phyloP scores from a whole-genome alignment of 805 yeast species.

The Hyphopichia homilentoma region DNA sequence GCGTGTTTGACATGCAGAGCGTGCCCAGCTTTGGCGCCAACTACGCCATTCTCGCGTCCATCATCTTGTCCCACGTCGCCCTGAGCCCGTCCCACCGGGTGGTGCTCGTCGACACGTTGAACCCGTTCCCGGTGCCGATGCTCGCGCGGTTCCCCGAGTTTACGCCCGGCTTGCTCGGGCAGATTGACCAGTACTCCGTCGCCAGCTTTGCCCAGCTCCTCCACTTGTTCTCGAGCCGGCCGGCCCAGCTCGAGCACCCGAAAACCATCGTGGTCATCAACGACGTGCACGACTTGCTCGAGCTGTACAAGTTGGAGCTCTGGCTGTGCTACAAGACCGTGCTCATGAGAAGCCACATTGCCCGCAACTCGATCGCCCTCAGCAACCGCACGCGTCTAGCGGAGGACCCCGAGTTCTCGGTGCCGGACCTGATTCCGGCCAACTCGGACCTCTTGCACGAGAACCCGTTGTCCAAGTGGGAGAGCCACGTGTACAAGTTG shows the following conservation, averaged over 20 bases:
- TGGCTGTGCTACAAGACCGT: slow-evolving; percentile 30
- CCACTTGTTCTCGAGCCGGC: slow-evolving; percentile 13
- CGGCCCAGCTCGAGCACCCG: slow-evolving; percentile 5
- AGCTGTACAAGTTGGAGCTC: slow-evolving; percentile 30
- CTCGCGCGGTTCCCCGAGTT: slow-evolving; percentile 18
- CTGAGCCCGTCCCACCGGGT: slow-evolving; percentile 14
- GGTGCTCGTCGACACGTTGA: slow-evolving; percentile 27
- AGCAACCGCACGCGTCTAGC: slow-evolving; percentile 15
- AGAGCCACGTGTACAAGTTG: slow-evolving; percentile 25
- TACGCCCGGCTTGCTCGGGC: slow-evolving; percentile 15
- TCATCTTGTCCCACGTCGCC: slow-evolving; percentile 29
- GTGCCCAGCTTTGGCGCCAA: slow-evolving; percentile 27
- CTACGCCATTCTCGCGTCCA: slow-evolving; percentile 16
- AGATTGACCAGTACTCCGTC: slow-evolving; percentile 12
- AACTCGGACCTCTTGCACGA: slow-evolving; percentile 23
- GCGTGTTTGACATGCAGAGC: slow-evolving; percentile 32
- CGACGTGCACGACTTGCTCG: slow-evolving; percentile 33
- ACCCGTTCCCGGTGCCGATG: slow-evolving; percentile 25
- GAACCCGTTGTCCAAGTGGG: slow-evolving; percentile 27
- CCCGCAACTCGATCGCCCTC: slow-evolving; percentile 17
- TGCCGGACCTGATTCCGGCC: slow-evolving; percentile 28
- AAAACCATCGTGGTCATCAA: slow-evolving; percentile 21
- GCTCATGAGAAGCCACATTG: slow-evolving; percentile 28
- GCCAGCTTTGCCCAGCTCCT: slow-evolving; percentile 27
- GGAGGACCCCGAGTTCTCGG: slow-evolving; percentile 19